A percentile compares a stretch with the other conserved stretches of the same genome.
Conservation (phyloP, 257 asterid species). For the Osmanthus fragrans region DNA sequence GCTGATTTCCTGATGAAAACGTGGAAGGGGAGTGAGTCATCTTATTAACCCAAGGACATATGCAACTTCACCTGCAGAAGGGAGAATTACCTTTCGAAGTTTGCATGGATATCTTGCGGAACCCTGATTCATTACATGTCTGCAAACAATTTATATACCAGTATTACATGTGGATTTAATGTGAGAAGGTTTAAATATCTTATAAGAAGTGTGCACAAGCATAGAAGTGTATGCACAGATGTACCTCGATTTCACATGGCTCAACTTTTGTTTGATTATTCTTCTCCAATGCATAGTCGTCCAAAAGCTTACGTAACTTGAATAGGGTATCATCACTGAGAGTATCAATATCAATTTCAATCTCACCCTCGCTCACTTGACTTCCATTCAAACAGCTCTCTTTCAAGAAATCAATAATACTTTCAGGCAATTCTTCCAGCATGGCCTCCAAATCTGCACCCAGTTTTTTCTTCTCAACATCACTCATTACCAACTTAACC, state of each 20-base stretch:
- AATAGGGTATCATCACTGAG: slow-evolving; percentile 64
- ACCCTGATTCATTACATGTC: slow-evolving; percentile 56
- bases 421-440: slow-evolving; percentile 69
- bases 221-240: neutral
- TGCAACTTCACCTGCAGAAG: slow-evolving; percentile 8
- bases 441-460: slow-evolving; percentile 59
- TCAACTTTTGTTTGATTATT: slow-evolving; percentile 44
- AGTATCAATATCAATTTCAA: slow-evolving; percentile 79
- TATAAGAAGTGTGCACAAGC: too few species aligned
- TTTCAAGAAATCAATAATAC: slow-evolving; percentile 63
- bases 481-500: slow-evolving; percentile 55
- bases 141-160: slow-evolving; percentile 28
- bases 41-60: neutral
- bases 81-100: slow-evolving; percentile 52
- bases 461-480: slow-evolving; percentile 63
- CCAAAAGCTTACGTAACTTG: slow-evolving; percentile 64
- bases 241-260: slow-evolving; percentile 59
- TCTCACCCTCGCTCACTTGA: slow-evolving; percentile 74
- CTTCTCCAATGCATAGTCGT: slow-evolving; percentile 50
- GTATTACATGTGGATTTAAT: neutral
- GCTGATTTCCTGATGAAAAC: slow-evolving; percentile 23
- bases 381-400: slow-evolving; percentile 46
- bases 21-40: too few species aligned
- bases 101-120: slow-evolving; percentile 46
- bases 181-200: too few species aligned